Base-by-base conservation (phyloP, 352 stramenopile genomes). In the Phytopythium vexans region DNA sequence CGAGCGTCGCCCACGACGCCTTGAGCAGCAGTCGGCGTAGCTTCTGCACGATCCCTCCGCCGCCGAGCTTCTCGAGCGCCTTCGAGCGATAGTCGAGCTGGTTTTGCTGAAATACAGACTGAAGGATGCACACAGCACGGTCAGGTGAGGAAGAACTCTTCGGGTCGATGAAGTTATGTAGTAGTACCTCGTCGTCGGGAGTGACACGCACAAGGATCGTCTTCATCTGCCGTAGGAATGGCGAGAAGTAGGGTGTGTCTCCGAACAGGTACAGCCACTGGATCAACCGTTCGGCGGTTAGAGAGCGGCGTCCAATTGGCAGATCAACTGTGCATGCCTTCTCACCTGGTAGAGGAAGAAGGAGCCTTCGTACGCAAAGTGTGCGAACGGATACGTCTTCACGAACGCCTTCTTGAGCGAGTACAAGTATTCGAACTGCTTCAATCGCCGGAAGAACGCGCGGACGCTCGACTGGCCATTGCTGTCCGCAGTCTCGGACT, bases 221-320 rank as follows among this genome's bases (percentile, higher is more conserved):
- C 64, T 88, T 87, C 64, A 93, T 79, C 27, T 63, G 67, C 0
- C 70, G 79, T 11, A 93, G 56, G 42, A 93, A 86, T 3, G 85
- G 85, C 6, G 85, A 88, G 52, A 95, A 95, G 45, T 88, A 91
- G 4, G 74, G 77, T 4, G 85, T 92, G 41, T 93, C 79, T 27
- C 81, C 82, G 62, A 95, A 88, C 52, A 95, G 52, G 66, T 95
- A 95, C 27, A 93, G 54, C 85, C 81, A 91, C 73, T 95, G 42
- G n/a, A n/a, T n/a, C n/a, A n/a, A n/a, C n/a, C n/a, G n/a, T n/a
- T n/a, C n/a, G n/a, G n/a, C 6, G 35, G 35, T 15, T 0, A 43
- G 31, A 34, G 16, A 21, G 36, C n/a, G 34, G 31, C 3, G 12
- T 31, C 40, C 9, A 21, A 46, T 15, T 21, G 15, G 15, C 38